Evolutionary conservation across 305 asterid species (phyloP).

Genomic region (Fraxinus albicans): DNA sequence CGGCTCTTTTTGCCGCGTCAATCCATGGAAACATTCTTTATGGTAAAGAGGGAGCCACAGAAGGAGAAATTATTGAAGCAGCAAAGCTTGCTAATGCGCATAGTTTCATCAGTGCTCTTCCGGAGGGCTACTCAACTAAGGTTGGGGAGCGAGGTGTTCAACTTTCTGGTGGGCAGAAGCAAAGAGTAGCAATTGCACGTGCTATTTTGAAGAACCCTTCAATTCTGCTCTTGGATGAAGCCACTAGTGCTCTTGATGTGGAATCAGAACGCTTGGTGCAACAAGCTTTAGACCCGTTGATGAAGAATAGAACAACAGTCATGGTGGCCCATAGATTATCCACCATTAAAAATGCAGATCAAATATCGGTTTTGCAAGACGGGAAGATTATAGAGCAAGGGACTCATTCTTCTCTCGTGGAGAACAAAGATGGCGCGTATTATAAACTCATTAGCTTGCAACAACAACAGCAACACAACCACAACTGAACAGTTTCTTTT

Average conservation of each 20-base stretch:
- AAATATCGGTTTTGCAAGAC: conserved; percentile 60
- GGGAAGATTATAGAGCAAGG: conserved; percentile 74
- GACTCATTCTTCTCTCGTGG: conserved; percentile 52
- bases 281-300: conserved; percentile 56
- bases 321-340: conserved; percentile 74
- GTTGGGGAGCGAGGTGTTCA: conserved; percentile 75
- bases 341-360: conserved; percentile 60
- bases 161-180: conserved; percentile 75
- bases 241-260: conserved; percentile 66
- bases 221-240: conserved; percentile 63
- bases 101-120: conserved; percentile 68
- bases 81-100: conserved; percentile 93
- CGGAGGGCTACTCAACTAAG: conserved; percentile 75
- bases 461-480: conserved; percentile 42
- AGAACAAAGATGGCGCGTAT: conserved; percentile 57
- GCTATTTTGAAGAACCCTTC: conserved; percentile 69
- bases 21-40: conserved; percentile 84
- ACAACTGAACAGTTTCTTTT: conserved; percentile 10
- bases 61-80: conserved; percentile 76
- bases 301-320: conserved; percentile 65
- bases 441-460: conserved; percentile 55
- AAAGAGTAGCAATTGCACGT: conserved; percentile 71
- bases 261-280: conserved; percentile 67
- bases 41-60: conserved; percentile 96
- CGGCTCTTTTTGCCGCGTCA: conserved; percentile 91